phyloP scores from a whole-genome alignment of 805 yeast genomes.

The Tetrapisispora namnaoensis region DNA sequence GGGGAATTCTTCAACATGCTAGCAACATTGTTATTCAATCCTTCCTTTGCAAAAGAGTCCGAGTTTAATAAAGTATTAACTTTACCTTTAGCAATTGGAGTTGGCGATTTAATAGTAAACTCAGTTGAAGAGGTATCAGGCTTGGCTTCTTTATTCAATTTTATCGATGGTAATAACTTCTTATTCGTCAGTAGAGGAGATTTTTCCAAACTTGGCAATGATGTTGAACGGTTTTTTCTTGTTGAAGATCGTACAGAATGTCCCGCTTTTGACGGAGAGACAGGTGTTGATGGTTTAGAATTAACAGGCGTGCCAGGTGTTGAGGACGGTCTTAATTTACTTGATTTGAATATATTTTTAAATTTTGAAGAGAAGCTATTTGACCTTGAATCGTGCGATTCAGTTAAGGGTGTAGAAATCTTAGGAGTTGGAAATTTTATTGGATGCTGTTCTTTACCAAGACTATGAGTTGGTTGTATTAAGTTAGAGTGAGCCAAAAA shows the following conservation, averaged over 20 bases:
- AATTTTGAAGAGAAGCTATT: background rate
- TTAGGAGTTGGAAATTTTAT: background rate
- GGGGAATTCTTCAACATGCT: background rate
- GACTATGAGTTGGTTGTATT: background rate
- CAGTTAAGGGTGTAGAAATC: background rate
- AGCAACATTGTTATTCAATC: background rate
- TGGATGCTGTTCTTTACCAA: background rate
- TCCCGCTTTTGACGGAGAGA: background rate
- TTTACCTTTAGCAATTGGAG: background rate
- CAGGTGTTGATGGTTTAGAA: background rate
- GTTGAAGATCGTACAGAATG: background rate
- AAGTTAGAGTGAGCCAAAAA: background rate
- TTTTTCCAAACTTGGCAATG: background rate
- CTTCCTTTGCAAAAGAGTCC: background rate
- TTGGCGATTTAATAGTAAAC: background rate
- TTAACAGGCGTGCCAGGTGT: background rate
- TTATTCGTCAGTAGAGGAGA: background rate
- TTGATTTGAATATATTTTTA: conserved; percentile 1
- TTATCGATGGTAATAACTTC: background rate
- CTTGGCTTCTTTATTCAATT: too few species aligned
- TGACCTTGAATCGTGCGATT: background rate
- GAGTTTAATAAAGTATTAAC: background rate
- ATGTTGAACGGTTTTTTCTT: background rate
- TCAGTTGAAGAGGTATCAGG: background rate
- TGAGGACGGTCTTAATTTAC: background rate